Conservation (phyloP, 306 rosid genomes). For the Sindora glabra region DNA sequence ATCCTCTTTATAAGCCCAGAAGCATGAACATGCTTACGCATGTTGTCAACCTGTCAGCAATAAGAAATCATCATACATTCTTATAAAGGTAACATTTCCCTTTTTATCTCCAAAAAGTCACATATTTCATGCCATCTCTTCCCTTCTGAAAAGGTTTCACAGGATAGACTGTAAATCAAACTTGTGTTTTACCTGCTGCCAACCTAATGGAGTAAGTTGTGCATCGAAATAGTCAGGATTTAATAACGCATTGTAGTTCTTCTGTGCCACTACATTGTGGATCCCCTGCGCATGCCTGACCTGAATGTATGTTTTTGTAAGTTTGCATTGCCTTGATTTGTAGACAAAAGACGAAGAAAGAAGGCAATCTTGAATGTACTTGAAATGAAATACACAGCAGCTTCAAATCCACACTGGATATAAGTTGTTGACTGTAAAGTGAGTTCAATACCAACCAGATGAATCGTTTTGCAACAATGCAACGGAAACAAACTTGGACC, state of each 20-base stretch:
- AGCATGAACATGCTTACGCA: constrained; percentile 31
- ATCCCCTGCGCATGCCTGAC: constrained; percentile 28
- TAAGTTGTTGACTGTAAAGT: neutral
- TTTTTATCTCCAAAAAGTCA: too few species aligned
- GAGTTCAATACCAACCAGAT: constrained; percentile 34
- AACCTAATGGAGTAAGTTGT: constrained; percentile 74
- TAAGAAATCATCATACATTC: constrained; percentile 8
- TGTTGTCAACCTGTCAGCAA: constrained; percentile 20
- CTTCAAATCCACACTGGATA: constrained; percentile 19
- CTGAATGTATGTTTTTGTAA: constrained; percentile 29
- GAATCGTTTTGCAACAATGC: constrained; percentile 52
- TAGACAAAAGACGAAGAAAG: constrained; percentile 2
- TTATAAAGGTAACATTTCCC: neutral
- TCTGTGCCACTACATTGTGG: constrained; percentile 89
- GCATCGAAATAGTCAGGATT: constrained; percentile 71
- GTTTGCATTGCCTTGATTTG: constrained; percentile 10
- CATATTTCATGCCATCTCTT: neutral
- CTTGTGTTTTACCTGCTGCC: constrained; percentile 63
- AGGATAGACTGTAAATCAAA: neutral
- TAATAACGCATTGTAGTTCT: constrained; percentile 49
- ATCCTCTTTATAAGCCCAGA: constrained; percentile 26
- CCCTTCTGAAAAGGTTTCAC: neutral
- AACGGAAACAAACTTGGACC: too few species aligned
- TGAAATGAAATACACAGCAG: constrained; percentile 12
- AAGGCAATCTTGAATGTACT: constrained; percentile 15